Percentiles rank a stretch among this genome's conserved stretches.
Conservation (phyloP, 345 rosid species). For the Arabidopsis thaliana region TAIR10.1 NC_003075.7:11403001-11403500, state of each 20-base stretch:
- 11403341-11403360: not conserved
- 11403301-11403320: slow-evolving; percentile 40
- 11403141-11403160: slow-evolving; percentile 52
- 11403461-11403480: slow-evolving; percentile 54
- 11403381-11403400: not conserved
- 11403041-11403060: not conserved
- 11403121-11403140: slow-evolving; percentile 43
- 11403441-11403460: slow-evolving; percentile 52
- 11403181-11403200: slow-evolving; percentile 59
- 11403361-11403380: not conserved
- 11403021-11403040: slow-evolving; percentile 1
- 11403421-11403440: slow-evolving; percentile 53
- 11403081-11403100: slow-evolving; percentile 50
- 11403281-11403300: slow-evolving; percentile 44
- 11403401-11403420: slow-evolving; percentile 32
- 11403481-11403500: slow-evolving; percentile 50
- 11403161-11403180: slow-evolving; percentile 67
- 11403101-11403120: slow-evolving; percentile 54
- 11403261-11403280: slow-evolving; percentile 46
- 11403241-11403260: slow-evolving; percentile 60
- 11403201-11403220: slow-evolving; percentile 64
- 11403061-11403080: not conserved
- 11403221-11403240: slow-evolving; percentile 60
- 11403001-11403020: slow-evolving; percentile 47
- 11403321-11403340: slow-evolving; percentile 39